Conservation (phyloP, 2,329 filamentous ascomycete species). For the Dothistroma pini region DNA sequence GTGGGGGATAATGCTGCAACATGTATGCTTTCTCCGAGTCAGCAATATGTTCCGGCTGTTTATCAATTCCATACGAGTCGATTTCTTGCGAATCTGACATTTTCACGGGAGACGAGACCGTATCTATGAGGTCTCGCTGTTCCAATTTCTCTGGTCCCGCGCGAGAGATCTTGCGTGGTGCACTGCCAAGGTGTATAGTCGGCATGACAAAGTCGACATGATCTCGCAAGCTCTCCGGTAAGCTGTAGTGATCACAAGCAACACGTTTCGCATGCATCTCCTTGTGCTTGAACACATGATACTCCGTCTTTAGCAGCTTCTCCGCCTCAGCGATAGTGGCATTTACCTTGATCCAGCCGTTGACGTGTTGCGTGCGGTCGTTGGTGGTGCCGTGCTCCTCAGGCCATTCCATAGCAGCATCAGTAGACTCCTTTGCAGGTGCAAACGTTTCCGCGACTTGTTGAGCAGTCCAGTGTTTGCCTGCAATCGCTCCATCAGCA, state of each 20-base stretch:
- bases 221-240: conserved; percentile 23
- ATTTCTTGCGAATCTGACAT: too few species aligned
- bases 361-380: conserved; percentile 15
- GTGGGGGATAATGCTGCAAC: neutral
- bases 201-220: conserved; percentile 29
- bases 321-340: conserved; percentile 37
- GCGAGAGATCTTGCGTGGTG: neutral
- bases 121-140: too few species aligned
- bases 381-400: conserved; percentile 22
- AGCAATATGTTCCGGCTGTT: too few species aligned
- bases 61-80: too few species aligned
- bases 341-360: conserved; percentile 41
- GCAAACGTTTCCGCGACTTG: conserved; percentile 31
- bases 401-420: conserved; percentile 29
- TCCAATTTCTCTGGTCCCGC: too few species aligned
- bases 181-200: conserved; percentile 22
- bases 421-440: conserved; percentile 24
- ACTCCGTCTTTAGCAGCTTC: conserved; percentile 37
- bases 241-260: conserved; percentile 38
- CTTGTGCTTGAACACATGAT: conserved; percentile 38
- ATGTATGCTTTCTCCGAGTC: neutral
- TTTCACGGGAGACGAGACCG: too few species aligned
- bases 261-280: conserved; percentile 33
- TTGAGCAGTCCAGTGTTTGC: conserved; percentile 31
- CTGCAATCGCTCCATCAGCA: conserved; percentile 1